These are phyloP conservation scores for Carex scoparia DNA, from an alignment of 176 grass and related monocot genomes.

Conservation along the genomic window DNA sequence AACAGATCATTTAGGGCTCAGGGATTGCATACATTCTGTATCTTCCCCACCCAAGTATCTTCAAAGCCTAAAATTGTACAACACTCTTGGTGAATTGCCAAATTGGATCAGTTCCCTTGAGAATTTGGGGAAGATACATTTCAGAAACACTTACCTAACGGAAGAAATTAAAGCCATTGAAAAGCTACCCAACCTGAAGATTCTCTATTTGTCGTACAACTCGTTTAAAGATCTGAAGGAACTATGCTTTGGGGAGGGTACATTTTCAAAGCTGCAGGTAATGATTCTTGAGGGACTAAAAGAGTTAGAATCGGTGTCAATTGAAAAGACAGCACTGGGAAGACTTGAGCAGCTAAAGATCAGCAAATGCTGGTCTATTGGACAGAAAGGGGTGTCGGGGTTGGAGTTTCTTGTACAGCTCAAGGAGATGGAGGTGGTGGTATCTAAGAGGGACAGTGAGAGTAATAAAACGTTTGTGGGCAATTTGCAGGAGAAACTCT, in stretches of 20 bases:
- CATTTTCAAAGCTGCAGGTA: background rate
- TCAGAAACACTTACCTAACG: too few species aligned
- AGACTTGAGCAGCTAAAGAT: background rate
- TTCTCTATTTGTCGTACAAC: background rate
- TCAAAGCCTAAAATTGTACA: background rate
- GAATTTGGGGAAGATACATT: conserved; percentile 18
- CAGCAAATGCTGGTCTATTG: background rate
- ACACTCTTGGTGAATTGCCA: background rate
- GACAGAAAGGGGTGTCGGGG: background rate
- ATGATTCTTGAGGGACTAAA: background rate
- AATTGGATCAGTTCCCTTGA: background rate
- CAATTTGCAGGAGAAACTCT: too few species aligned
- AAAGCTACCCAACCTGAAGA: background rate
- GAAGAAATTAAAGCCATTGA: background rate
- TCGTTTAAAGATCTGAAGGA: background rate
- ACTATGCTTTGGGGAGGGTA: background rate
- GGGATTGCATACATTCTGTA: background rate
- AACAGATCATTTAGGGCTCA: background rate
- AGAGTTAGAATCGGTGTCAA: background rate
- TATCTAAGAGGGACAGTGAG: too few species aligned
- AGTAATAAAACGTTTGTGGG: too few species aligned
- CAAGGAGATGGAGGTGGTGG: conserved; percentile 1
- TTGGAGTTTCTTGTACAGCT: background rate
- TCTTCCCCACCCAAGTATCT: background rate
- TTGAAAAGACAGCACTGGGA: background rate